Evolutionary conservation across 768 basidiomycete species (phyloP).

Genomic region (Royoungia palumana): DNA sequence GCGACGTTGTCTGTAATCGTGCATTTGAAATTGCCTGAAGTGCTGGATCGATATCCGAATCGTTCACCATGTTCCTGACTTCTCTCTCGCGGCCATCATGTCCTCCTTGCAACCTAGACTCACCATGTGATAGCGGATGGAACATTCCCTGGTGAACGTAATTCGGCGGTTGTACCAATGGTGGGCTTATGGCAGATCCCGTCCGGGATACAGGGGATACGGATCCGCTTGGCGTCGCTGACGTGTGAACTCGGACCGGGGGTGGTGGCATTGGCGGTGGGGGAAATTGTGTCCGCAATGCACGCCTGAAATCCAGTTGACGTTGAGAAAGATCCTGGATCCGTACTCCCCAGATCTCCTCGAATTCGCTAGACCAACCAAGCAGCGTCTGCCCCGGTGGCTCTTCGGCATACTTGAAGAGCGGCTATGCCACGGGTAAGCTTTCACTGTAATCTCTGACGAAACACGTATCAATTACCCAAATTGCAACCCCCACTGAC

Average conservation of each 20-base stretch:
- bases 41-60: constrained; percentile 32
- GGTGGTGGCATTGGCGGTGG: constrained; percentile 31
- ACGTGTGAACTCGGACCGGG: constrained; percentile 18
- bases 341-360: constrained; percentile 63
- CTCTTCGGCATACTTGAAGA: constrained; percentile 60
- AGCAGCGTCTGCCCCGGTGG: constrained; percentile 50
- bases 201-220: constrained; percentile 20
- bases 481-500: constrained; percentile 58
- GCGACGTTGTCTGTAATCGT: constrained; percentile 16
- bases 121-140: constrained; percentile 22
- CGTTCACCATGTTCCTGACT: constrained; percentile 21
- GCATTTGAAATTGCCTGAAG: constrained; percentile 25
- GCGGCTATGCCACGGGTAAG: constrained; percentile 43
- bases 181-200: constrained; percentile 17
- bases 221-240: constrained; percentile 12
- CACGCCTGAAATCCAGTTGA: constrained; percentile 15
- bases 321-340: constrained; percentile 44
- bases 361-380: constrained; percentile 61
- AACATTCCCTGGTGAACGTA: constrained; percentile 32
- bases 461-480: constrained; percentile 43
- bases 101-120: constrained; percentile 16
- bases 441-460: constrained; percentile 26
- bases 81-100: constrained; percentile 28
- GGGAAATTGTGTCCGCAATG: constrained; percentile 15
- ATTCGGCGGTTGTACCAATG: constrained; percentile 26